phyloP scores from a whole-genome alignment of 768 basidiomycete genomes.

The Collybiopsis confluens region DNA sequence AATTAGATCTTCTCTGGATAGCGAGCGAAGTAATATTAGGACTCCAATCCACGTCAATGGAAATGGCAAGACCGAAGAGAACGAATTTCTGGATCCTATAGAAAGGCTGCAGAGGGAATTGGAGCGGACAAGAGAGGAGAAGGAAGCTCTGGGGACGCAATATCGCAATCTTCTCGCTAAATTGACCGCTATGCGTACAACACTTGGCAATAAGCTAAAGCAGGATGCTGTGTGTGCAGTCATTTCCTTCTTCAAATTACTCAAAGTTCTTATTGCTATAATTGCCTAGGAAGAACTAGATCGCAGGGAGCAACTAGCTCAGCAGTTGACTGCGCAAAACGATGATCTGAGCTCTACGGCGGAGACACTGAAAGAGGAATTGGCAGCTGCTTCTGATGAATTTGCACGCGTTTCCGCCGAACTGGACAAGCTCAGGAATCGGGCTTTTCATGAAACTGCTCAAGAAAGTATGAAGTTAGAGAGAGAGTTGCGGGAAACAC shows the following conservation, averaged over 20 bases:
- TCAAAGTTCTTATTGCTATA: constrained; percentile 13
- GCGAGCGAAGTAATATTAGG: constrained; percentile 33
- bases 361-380: constrained; percentile 76
- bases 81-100: constrained; percentile 44
- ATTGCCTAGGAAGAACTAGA: constrained; percentile 91
- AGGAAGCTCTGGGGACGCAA: constrained; percentile 80
- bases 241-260: not conserved
- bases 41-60: constrained; percentile 28
- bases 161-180: constrained; percentile 85
- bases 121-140: constrained; percentile 73
- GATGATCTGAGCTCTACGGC: constrained; percentile 69
- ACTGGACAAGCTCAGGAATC: constrained; percentile 61
- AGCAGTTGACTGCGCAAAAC: constrained; percentile 72
- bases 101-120: constrained; percentile 71
- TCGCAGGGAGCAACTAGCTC: constrained; percentile 80
- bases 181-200: constrained; percentile 89
- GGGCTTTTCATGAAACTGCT: constrained; percentile 60
- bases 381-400: constrained; percentile 73
- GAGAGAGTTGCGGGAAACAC: constrained; percentile 73
- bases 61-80: constrained; percentile 29
- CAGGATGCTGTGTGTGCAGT: constrained; percentile 82
- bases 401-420: constrained; percentile 65
- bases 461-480: constrained; percentile 72
- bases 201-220: constrained; percentile 89
- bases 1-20: constrained; percentile 41